Evolutionary conservation across 495 filamentous ascomycete species (phyloP), one percentile per base, ranked within the genome.

Genomic region (Articulospora tetracladia): DNA sequence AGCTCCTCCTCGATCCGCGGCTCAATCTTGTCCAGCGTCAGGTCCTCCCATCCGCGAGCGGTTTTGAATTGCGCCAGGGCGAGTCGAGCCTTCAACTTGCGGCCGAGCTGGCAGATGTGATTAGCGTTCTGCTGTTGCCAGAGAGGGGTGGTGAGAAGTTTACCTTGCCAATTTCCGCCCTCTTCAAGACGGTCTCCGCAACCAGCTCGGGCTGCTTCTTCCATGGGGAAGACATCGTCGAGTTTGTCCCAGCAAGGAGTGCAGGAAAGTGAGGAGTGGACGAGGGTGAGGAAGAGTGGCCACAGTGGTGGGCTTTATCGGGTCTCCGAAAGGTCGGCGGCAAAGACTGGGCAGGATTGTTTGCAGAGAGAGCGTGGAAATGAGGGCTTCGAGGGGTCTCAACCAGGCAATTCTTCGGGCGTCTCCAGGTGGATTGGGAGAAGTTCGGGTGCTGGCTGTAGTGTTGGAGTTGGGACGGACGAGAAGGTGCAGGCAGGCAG

Each of bases 11-110:
- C 90, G 59, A 92, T 70, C 65, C 79, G 86, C 61, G 84, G 84
- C 72, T 90, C 90, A 69, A 93, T 87, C 23, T 71, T 83, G 65
- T 88, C 87, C 53, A 93, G 80, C 39, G 86, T 84, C 56, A 92
- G 80, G 72, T 90, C 83, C 70, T 92, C 85, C 82, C 87, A 88
- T 62, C 93, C 93, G 73, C 97, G 86, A 72, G 93, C 90, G 55
- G 93, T 90, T 76, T 97, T 99, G 83, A 96, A 92, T 76, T 90
- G 93, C 70, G 94, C 94, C 53, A 98, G 83, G 64, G 95, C 93
- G 32, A 99, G 81, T 47, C 93, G 91, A 76, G 95, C 89, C 73
- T 96, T 91, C 32, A 99, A 78, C 68, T 86, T 87, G 73, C 93
- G 79, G 57, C 92, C 94, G 74, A 98, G 94, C 94, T 98, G 65